Evolutionary conservation across 306 rosid genomes (phyloP), one percentile per base, ranked within the genome.

Genomic region (Lithocarpus polystachyus): DNA sequence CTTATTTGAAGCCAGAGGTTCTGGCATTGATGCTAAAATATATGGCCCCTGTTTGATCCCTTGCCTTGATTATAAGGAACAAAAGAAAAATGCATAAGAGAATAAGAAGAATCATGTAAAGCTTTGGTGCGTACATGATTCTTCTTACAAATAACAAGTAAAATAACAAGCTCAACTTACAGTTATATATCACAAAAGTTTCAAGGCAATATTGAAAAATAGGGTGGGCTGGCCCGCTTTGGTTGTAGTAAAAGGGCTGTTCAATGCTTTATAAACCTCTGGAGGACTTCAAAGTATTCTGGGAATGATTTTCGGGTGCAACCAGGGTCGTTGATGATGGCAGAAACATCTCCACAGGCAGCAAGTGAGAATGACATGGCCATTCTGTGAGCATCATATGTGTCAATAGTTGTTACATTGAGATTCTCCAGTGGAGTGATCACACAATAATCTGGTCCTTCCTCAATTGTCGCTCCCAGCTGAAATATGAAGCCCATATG

Each of bases 291-390:
- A 56, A 96, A 93, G 90, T 96, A 96, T 74, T 96, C 92, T 0
- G 98, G 97, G 89, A 96, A 96, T 56, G 99, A 91, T 86, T 96
- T 96, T 17, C 94, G 85, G 76, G 99, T 96, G 89, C 99, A 96
- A 23, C 97, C 97, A 0, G 98, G 99, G 92, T 96, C 96, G 4
- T 91, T 93, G 83, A 96, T 96, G 84, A 97, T 96, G 37, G 93
- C 98, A 0, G 97, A 96, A 81, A 96, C 94, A 37, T 93, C 96
- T 10, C 89, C 90, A 31, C 97, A 96, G 74, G 99, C 99, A 77
- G 98, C 97, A 23, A 96, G 98, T 56, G 99, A 93, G 91, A 96
- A 96, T 14, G 99, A 85, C 99, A 96, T 96, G 43, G 99, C 99
- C 99, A 96, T 96, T 86, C 98, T 88, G 82, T 96, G 99, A 77